Evolutionary conservation across 140 eudicot species (phyloP).

Genomic region (Ambrosia hybrid): DNA sequence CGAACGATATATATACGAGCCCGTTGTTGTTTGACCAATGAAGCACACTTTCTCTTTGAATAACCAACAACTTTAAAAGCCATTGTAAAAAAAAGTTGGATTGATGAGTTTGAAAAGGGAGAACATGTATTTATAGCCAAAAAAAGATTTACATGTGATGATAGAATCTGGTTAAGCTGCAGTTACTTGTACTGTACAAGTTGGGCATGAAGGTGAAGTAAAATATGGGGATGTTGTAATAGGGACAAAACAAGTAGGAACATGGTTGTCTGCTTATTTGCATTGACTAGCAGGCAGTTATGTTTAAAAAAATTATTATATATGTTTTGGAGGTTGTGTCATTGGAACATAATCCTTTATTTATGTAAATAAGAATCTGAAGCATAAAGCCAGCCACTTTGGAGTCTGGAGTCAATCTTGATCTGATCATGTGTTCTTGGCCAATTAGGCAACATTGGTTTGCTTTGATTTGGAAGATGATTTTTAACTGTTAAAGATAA

Average conservation of each 20-base stretch:
- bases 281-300: constrained; percentile 37
- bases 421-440: constrained; percentile 16
- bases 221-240: constrained; percentile 23
- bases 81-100: constrained; percentile 17
- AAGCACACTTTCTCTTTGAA: constrained; percentile 56
- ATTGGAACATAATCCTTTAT: constrained; percentile 33
- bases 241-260: constrained; percentile 29
- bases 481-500: constrained; percentile 4
- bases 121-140: constrained; percentile 19
- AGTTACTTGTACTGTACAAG: constrained; percentile 9
- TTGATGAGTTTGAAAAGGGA: background rate
- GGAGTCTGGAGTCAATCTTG: constrained; percentile 21
- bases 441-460: constrained; percentile 4
- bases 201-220: constrained; percentile 10
- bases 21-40: constrained; percentile 69
- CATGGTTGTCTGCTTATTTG: constrained; percentile 28
- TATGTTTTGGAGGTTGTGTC: constrained; percentile 25
- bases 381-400: constrained; percentile 26
- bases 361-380: constrained; percentile 17
- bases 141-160: background rate
- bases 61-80: constrained; percentile 15
- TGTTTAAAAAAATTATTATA: constrained; percentile 8
- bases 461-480: constrained; percentile 19
- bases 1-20: constrained; percentile 78
- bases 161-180: background rate